Base-by-base conservation (phyloP, 345 rosid genomes). In the Lepidium didymum region DNA sequence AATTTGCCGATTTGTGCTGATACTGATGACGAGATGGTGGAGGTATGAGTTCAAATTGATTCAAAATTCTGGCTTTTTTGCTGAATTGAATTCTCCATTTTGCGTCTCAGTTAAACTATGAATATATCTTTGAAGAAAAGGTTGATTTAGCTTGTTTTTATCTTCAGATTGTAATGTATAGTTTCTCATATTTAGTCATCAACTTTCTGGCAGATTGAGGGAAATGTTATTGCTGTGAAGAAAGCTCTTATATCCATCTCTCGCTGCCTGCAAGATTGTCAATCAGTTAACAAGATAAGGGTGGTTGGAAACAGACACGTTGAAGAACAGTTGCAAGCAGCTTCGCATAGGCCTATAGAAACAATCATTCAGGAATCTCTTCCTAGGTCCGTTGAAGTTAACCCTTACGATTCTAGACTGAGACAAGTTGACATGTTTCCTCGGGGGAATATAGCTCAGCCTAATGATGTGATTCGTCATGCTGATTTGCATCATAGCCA, bases 201-300 rank as follows among this genome's bases (percentile, higher is more conserved):
- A 46, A 13, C 34, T 68, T 60, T 72, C 54, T 74, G 76, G 60
- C 84, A 92, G 98, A 84, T 92, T 46, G 98, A 89, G 75, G 98
- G 98, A 37, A 85, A 61, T 79, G 85, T 81, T 53, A 69, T 57
- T 36, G 83, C 85, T 43, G 92, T 85, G 56, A 87, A 81, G 81
- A 92, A 78, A 79, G 98, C 91, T 31, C 88, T 92, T 43, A 49
- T 89, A 52, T 78, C 85, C 27, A 84, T 89, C 50, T 87, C 98
- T 64, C 79, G 82, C 29, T 59, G 95, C 63, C 88, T 92, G 72
- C 98, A 89, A 85, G 95, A 83, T 42, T 86, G 86, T 78, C 81
- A 82, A 44, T 72, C 52, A 3, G 41, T 66, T 41, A 59, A 73
- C 40, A 73, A 50, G 77, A 31, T 58, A 50, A 73, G 77, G 72